Evolutionary conservation across 179 eudicot genomes (phyloP).

Genomic region (Silene noctiflora): DNA sequence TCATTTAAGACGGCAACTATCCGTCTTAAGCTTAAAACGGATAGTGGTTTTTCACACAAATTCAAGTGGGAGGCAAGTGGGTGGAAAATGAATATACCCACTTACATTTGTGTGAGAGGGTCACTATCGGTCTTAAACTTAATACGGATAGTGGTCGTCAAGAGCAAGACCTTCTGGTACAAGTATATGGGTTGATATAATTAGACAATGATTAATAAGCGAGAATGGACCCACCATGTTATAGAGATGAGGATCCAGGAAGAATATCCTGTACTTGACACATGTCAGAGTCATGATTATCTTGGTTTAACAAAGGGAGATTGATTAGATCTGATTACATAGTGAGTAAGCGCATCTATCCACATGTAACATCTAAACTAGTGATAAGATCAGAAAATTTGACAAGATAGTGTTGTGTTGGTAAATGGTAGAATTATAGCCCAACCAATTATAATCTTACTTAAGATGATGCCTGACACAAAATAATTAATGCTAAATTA

Average conservation of each 20-base stretch:
- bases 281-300: background rate
- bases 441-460: background rate
- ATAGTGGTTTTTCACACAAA: too few relatives aligned
- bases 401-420: background rate
- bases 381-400: background rate
- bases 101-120: too few relatives aligned
- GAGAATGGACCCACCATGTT: background rate
- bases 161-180: too few relatives aligned
- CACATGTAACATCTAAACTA: background rate
- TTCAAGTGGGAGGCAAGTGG: too few relatives aligned
- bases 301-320: background rate
- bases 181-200: too few relatives aligned
- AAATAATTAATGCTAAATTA: too few relatives aligned
- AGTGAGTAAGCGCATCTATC: background rate
- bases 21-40: too few relatives aligned
- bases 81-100: too few relatives aligned
- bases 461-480: too few relatives aligned
- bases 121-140: too few relatives aligned
- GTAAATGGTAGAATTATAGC: background rate
- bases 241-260: background rate
- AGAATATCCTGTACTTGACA: background rate
- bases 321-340: background rate
- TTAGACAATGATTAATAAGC: background rate
- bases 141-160: too few relatives aligned
- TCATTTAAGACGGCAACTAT: too few relatives aligned